Base-by-base conservation (phyloP, 2,329 filamentous ascomycete genomes). In the Didymella segeticola region DNA sequence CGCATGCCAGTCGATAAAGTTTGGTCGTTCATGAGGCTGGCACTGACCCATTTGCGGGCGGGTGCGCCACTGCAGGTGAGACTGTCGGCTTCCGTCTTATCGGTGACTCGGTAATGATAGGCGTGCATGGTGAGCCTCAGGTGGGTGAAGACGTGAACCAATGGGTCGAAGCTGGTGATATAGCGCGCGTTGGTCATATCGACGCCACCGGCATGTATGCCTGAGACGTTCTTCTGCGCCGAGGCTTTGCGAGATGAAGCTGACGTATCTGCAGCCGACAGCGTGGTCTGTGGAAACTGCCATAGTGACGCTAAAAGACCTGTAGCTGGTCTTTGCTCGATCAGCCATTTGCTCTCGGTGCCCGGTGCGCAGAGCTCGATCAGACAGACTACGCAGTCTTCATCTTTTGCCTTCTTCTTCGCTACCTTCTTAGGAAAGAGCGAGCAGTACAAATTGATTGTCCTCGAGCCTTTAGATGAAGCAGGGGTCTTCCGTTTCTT, bases 1-100 rank as follows among this genome's bases (percentile, higher is more conserved):
- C 67, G 67, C 72, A 75, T 75, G 19, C 72, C 72, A 2, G 71
- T 74, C 19, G 71, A 73, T 22, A 75, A 56, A 23, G 71, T 74
- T 48, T 70, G 66, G 5, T 56, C 27, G n/a, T 67, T 66, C 66
- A 75, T 68, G 14, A 58, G 38, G 23, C 60, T 61, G 54, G 58
- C 61, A 30, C 57, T 56, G 7, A 73, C 66, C 72, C 71, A 75
- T 61, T 67, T 73, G 22, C 67, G 60, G 12, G 54, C 50, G n/a
- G 62, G 60, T 36, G 54, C 47, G 26, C 59, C 63, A 20, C 43
- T 45, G 48, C 57, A 58, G 33, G 25, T 22, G n/a, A 57, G 53
- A 6, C 49, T 42, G 8, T 57, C 20, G 27, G 55, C 47, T 5
- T 57, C 45, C 10, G 57, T 9, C 31, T 57, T 47, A 22, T 53